These are phyloP conservation scores for Plenodomus lindquistii DNA, from an alignment of 2,329 filamentous ascomycete genomes.

Conservation along the genomic window DNA sequence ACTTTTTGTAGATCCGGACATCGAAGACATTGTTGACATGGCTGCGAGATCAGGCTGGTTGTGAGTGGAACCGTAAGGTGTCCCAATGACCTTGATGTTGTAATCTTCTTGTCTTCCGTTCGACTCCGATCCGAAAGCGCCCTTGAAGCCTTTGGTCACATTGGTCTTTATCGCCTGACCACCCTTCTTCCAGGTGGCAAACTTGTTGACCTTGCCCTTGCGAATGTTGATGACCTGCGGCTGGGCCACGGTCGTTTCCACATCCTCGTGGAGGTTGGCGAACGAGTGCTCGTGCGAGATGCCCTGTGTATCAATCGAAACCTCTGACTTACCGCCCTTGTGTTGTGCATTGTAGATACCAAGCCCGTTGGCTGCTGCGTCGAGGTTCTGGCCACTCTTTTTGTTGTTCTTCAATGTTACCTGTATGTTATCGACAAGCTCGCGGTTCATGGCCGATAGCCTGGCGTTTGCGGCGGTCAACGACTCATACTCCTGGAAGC, in stretches of 20 bases:
- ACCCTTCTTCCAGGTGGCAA: slow-evolving; percentile 99
- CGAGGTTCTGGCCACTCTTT: slow-evolving; percentile 52
- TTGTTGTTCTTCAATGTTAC: slow-evolving; percentile 83
- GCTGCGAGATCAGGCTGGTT: slow-evolving; percentile 40
- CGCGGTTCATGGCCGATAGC: slow-evolving; percentile 92
- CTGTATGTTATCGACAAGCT: slow-evolving; percentile 91
- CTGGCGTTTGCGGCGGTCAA: slow-evolving; percentile 93
- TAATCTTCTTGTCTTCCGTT: slow-evolving; percentile 57
- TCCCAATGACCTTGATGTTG: slow-evolving; percentile 56
- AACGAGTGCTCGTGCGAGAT: slow-evolving; percentile 44
- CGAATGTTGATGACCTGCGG: slow-evolving; percentile 96
- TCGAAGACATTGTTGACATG: slow-evolving; percentile 11
- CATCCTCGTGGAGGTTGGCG: slow-evolving; percentile 60
- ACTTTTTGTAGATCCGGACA: slow-evolving; percentile 32
- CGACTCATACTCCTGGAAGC: slow-evolving; percentile 93
- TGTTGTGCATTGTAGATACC: slow-evolving; percentile 60
- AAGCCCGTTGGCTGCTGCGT: slow-evolving; percentile 59
- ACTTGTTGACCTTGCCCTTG: slow-evolving; percentile 92
- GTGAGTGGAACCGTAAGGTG: slow-evolving; percentile 43
- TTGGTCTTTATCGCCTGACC: slow-evolving; percentile 93
- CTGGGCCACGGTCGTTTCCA: slow-evolving; percentile 64
- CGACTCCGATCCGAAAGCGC: slow-evolving; percentile 70
- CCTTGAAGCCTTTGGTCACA: slow-evolving; percentile 90
- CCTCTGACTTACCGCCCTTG: slow-evolving; percentile 44
- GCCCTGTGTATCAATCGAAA: slow-evolving; percentile 48